Percentiles rank a stretch among this genome's conserved stretches.
phyloP scores from a whole-genome alignment of 2,329 filamentous ascomycete genomes.

The Fusarium marasasianum region DNA sequence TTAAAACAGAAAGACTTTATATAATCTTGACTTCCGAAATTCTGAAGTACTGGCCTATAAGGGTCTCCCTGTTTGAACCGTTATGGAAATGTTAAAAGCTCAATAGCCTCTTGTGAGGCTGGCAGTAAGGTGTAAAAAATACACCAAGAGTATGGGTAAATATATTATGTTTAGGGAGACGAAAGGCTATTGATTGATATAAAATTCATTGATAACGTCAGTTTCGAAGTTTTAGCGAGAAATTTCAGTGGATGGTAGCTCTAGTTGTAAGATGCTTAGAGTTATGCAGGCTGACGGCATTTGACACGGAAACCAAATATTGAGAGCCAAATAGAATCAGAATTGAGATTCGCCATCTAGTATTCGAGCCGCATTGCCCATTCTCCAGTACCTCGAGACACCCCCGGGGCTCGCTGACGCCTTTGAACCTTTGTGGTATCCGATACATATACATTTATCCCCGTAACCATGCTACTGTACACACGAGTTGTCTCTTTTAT shows the following conservation, averaged over 20 bases:
- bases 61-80: background rate
- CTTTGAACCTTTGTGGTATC: constrained; percentile 34
- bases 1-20: background rate
- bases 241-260: background rate
- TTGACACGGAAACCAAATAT: background rate
- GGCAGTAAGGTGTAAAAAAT: background rate
- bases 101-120: background rate
- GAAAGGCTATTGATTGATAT: background rate
- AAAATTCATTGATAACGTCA: background rate
- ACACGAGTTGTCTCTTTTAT: constrained; percentile 24
- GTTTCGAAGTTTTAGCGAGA: background rate
- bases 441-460: constrained; percentile 43
- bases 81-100: background rate
- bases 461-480: constrained; percentile 40
- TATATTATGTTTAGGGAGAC: background rate
- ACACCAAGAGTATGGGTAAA: background rate
- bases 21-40: background rate
- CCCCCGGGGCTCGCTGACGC: constrained; percentile 12
- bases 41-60: background rate
- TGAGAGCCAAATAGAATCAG: constrained; percentile 13
- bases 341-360: constrained; percentile 40
- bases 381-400: constrained; percentile 6
- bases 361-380: constrained; percentile 9
- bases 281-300: background rate
- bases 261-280: background rate